phyloP scores from a whole-genome alignment of 2,329 filamentous ascomycete genomes.

The Corinectria fuckeliana region DNA sequence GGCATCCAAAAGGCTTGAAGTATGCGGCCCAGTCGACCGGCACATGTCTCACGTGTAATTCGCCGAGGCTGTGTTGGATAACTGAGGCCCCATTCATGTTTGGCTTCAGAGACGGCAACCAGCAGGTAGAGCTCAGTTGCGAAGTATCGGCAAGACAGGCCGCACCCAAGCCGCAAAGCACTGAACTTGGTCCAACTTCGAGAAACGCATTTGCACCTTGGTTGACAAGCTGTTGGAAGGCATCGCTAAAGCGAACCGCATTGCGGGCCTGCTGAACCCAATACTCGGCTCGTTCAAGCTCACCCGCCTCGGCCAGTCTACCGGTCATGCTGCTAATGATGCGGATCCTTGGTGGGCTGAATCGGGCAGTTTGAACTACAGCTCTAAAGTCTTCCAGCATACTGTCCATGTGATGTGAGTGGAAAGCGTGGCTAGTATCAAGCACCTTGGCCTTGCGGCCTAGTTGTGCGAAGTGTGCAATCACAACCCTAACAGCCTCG shows the following conservation, averaged over 20 bases:
- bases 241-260: not conserved
- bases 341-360: not conserved
- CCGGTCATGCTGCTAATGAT: not conserved
- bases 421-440: not conserved
- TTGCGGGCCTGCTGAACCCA: not conserved
- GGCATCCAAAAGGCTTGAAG: not conserved
- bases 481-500: not conserved
- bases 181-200: not conserved
- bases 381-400: not conserved
- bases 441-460: not conserved
- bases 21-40: not conserved
- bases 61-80: not conserved
- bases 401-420: not conserved
- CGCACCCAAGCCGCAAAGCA: not conserved
- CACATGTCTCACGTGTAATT: not conserved
- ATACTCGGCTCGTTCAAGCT: not conserved
- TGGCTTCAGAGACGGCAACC: not conserved
- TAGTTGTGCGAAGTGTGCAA: not conserved
- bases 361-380: not conserved
- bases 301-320: not conserved
- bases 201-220: not conserved
- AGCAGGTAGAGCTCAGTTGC: not conserved
- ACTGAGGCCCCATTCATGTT: not conserved
- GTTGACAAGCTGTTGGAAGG: not conserved
- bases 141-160: not conserved